These are phyloP conservation scores for Penicillium pancosmium DNA, from an alignment of 495 filamentous ascomycete species.

Conservation along the genomic window DNA sequence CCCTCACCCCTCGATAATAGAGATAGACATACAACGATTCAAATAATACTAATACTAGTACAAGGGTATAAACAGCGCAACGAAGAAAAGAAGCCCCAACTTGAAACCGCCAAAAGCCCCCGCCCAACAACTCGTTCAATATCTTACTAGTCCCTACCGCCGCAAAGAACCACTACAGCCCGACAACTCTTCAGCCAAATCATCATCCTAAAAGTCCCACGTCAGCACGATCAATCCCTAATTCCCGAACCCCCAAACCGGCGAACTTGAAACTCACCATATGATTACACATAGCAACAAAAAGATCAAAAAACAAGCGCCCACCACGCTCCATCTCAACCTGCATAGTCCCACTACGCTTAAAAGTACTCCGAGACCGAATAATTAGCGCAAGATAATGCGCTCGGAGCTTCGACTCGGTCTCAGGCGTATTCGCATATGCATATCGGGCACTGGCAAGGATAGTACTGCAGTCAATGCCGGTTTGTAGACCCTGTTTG, in stretches of 20 bases:
- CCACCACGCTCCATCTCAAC: conserved; percentile 88
- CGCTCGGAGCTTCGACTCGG: conserved; percentile 82
- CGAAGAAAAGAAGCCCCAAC: conserved; percentile 7
- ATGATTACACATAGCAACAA: conserved; percentile 91
- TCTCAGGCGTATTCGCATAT: conserved; percentile 86
- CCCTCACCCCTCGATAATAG: no score
- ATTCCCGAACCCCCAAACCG: no score
- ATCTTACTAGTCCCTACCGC: neutral
- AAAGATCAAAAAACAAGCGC: conserved; percentile 88
- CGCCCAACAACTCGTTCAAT: no score
- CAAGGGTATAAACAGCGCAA: conserved; percentile 25
- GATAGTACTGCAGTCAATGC: conserved; percentile 83
- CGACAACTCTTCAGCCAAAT: conserved; percentile 1
- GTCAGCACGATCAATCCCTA: no score
- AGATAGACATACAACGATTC: neutral
- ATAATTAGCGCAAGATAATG: conserved; percentile 95
- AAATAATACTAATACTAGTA: conserved; percentile 16
- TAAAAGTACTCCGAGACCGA: conserved; percentile 80
- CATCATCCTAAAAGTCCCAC: neutral
- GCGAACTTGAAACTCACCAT: conserved; percentile 67
- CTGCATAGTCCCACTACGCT: conserved; percentile 95
- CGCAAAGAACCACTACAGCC: neutral
- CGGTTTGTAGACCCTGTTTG: conserved; percentile 83
- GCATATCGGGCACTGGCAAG: conserved; percentile 81
- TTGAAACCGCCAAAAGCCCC: conserved; percentile 6